Percentiles rank a stretch among this genome's conserved stretches.
Evolutionary conservation across 2,329 filamentous ascomycete species (phyloP).

Genomic region (Colletotrichum sp.): DNA sequence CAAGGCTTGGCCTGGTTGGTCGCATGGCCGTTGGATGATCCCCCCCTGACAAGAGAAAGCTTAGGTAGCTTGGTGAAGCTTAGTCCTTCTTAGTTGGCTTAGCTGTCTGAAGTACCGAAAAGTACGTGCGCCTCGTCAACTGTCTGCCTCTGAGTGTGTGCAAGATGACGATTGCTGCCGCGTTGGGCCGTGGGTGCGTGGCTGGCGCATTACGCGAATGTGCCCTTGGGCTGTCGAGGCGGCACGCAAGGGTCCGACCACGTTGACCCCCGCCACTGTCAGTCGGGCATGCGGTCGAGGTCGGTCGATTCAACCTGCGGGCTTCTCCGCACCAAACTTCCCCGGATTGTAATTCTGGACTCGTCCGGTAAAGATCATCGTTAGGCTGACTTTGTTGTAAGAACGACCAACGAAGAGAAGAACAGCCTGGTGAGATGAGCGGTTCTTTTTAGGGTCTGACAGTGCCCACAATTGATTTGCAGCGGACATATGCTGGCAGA

Average conservation of each 20-base stretch:
- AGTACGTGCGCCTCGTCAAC: background rate
- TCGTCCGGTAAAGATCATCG: background rate
- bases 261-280: background rate
- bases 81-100: background rate
- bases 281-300: background rate
- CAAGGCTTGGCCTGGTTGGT: background rate
- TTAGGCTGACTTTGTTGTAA: background rate
- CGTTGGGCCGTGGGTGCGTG: background rate
- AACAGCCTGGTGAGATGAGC: background rate
- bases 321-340: background rate
- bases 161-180: constrained; percentile 1
- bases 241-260: background rate
- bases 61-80: constrained; percentile 9
- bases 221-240: background rate
- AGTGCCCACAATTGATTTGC: background rate
- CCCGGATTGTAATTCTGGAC: background rate
- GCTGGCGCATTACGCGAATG: background rate
- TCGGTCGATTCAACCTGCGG: background rate
- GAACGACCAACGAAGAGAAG: background rate
- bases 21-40: background rate
- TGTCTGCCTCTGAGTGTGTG: background rate
- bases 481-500: background rate
- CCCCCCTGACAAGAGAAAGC: background rate
- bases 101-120: background rate
- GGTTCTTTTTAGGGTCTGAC: background rate